Percentiles rank a stretch among this genome's conserved stretches.
phyloP scores from a whole-genome alignment of 2,329 filamentous ascomycete species.

The Monosporascus ibericus region DNA sequence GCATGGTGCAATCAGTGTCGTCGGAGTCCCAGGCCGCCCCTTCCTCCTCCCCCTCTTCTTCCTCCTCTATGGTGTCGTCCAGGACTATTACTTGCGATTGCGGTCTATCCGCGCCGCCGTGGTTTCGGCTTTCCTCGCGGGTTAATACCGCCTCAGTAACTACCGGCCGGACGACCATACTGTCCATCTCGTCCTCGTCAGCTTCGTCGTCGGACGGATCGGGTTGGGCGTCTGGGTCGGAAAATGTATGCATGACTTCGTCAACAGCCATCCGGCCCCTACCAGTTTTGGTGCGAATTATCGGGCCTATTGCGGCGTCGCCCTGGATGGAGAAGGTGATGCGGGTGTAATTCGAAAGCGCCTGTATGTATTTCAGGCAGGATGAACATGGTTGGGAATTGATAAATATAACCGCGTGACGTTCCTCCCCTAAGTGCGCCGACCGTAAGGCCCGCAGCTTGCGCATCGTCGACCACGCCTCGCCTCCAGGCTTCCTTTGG shows the following conservation, averaged over 20 bases:
- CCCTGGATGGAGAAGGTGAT: slow-evolving; percentile 10
- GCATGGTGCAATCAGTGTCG: no score
- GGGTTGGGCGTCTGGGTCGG: neutral
- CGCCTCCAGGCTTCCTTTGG: neutral
- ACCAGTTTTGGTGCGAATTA: neutral
- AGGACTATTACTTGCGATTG: no score
- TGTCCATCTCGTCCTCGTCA: no score
- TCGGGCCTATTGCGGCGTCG: slow-evolving; percentile 11
- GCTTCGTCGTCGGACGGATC: neutral
- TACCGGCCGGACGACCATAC: neutral
- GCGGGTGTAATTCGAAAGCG: slow-evolving; percentile 11
- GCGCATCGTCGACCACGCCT: slow-evolving; percentile 4
- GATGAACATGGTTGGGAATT: slow-evolving; percentile 15
- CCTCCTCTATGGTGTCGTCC: no score
- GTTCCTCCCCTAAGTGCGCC: slow-evolving; percentile 2
- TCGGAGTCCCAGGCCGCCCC: no score
- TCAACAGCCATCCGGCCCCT: neutral
- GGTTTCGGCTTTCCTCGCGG: no score
- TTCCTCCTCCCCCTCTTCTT: no score
- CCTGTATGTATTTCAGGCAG: slow-evolving; percentile 15
- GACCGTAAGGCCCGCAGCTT: slow-evolving; percentile 7
- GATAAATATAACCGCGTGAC: slow-evolving; percentile 13
- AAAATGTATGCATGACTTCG: neutral
- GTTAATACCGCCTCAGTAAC: no score
- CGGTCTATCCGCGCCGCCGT: no score